phyloP scores from a whole-genome alignment of 805 yeast species.

The Saccharomycodes ludwigii region DNA sequence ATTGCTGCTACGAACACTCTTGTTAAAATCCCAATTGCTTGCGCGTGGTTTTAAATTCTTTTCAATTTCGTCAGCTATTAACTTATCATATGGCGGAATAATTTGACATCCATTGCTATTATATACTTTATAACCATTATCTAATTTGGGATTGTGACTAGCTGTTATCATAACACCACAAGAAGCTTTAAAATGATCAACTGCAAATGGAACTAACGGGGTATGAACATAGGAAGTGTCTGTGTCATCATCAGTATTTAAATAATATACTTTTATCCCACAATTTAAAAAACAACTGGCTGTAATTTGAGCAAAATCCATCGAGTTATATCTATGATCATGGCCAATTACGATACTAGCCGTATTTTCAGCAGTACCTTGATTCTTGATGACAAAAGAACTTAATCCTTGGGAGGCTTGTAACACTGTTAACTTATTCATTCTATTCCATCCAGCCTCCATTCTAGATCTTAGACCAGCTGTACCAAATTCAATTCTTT shows the following conservation, averaged over 20 bases:
- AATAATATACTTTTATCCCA: conserved; percentile 59
- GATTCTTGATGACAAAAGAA: conserved; percentile 28
- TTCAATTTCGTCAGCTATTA: conserved; percentile 54
- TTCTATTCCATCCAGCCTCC: conserved; percentile 83
- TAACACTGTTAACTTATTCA: conserved; percentile 79
- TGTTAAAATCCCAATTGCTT: conserved; percentile 26
- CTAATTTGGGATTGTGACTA: conserved; percentile 73
- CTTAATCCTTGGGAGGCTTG: conserved; percentile 86
- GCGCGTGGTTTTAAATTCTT: conserved; percentile 41
- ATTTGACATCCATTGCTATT: conserved; percentile 92
- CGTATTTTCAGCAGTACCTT: conserved; percentile 16
- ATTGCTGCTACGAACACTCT: conserved; percentile 23
- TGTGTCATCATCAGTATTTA: conserved; percentile 28
- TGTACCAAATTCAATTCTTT: conserved; percentile 78
- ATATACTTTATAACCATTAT: conserved; percentile 91
- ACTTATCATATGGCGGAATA: conserved; percentile 78
- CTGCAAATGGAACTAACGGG: conserved; percentile 84
- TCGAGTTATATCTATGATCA: conserved; percentile 81
- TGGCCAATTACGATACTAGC: conserved; percentile 68
- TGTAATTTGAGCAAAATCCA: conserved; percentile 65
- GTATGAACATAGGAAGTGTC: conserved; percentile 47
- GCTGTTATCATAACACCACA: conserved; percentile 93
- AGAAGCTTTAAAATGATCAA: conserved; percentile 47
- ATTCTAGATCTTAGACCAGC: conserved; percentile 82
- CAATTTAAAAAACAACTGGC: conserved; percentile 57